A percentile compares a stretch with the other conserved stretches of the same genome.
Evolutionary conservation across 192 early-diverging fungal species (phyloP).

Genomic region (Podila clonocystis): DNA sequence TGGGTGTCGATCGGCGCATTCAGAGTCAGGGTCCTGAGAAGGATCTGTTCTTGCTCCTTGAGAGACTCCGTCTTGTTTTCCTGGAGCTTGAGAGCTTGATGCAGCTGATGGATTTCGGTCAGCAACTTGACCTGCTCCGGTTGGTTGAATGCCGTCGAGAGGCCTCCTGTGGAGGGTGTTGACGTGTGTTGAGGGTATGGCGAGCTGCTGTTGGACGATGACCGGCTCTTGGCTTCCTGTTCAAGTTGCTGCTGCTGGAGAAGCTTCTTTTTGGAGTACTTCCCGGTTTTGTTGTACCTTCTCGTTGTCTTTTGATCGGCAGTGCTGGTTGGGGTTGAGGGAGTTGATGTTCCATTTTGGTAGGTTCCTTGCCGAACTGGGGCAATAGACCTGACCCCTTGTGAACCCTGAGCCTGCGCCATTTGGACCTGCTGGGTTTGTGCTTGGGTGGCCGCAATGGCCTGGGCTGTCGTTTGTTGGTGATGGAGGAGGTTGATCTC

Average conservation of each 20-base stretch:
- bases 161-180: background rate
- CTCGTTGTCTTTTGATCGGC: conserved; percentile 56
- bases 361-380: conserved; percentile 7
- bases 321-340: conserved; percentile 13
- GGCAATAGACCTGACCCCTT: conserved; percentile 25
- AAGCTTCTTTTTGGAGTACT: conserved; percentile 65
- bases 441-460: conserved; percentile 31
- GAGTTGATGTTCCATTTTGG: conserved; percentile 8
- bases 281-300: conserved; percentile 68
- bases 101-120: conserved; percentile 31
- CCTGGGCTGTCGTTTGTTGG: conserved; percentile 44
- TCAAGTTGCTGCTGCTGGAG: conserved; percentile 27
- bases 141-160: conserved; percentile 18
- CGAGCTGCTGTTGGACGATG: background rate
- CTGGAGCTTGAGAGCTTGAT: conserved; percentile 23
- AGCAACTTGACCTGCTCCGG: conserved; percentile 27
- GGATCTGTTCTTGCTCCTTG: conserved; percentile 24
- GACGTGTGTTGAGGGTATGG: background rate
- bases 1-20: conserved; percentile 16
- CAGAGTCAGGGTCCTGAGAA: conserved; percentile 15
- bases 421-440: conserved; percentile 36
- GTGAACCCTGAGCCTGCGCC: conserved; percentile 16
- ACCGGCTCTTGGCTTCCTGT: background rate
- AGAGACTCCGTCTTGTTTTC: conserved; percentile 13
- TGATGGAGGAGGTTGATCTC: conserved; percentile 61